Base-by-base conservation (phyloP, 2,329 filamentous ascomycete species). In the Elsinoe australis region DNA sequence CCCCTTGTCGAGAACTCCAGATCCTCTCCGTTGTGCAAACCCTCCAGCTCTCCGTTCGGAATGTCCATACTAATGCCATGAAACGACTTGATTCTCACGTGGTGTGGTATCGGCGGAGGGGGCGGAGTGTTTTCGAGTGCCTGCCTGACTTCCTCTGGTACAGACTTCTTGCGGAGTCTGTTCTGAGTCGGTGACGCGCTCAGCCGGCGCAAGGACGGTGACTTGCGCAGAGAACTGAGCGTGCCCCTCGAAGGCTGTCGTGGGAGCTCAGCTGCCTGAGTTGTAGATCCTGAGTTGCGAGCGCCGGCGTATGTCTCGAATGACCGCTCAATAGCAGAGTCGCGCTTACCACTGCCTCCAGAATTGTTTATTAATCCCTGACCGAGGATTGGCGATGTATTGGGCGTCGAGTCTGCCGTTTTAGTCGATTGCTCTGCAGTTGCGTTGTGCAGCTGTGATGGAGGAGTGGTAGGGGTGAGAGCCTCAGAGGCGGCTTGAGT, bases 1-100 rank as follows among this genome's bases (percentile, higher is more conserved):
- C 78, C 78, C 49, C 78, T 67, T 49, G 74, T 76, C 9, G 76
- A 79, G 55, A 82, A 82, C 36, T 73, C 70, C 52, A 82, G 63
- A 32, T 72, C 69, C 46, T 70, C 68, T 29, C 69, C 64, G n/a
- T 64, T 62, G 12, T 67, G 68, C 48, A 77, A 55, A 28, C 73
- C 74, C n/a, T 70, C 69, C 21, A 81, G 61, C 31, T 74, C 75
- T 28, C 68, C 69, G 2, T 69, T 72, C 3, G 78, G 76, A 50
- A 81, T 78, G 52, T 74, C 67, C 52, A 77, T 68, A 31, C 73
- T 68, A 33, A 80, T 71, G 32, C 69, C 69, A 48, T 67, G 64
- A 57, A 76, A 77, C 36, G 58, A 62, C 42, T 51, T 52, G 22
- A 62, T 54, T 22, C 57, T 52, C 42, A 53, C 44, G 29, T 49